phyloP scores from a whole-genome alignment of 768 basidiomycete species.

The Epithele typhae region DNA sequence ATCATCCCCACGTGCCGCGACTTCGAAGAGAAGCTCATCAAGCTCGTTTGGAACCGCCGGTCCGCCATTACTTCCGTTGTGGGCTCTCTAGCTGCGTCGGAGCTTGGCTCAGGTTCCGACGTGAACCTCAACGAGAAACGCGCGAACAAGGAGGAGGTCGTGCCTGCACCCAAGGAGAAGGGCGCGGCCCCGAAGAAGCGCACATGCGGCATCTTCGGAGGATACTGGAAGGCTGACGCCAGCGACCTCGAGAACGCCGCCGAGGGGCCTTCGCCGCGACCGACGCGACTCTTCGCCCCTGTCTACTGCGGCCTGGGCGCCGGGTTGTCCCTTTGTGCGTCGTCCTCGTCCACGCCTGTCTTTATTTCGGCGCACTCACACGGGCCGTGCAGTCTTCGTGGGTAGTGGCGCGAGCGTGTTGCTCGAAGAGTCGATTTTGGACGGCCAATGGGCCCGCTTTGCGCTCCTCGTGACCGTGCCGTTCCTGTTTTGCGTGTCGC shows the following conservation, averaged over 20 bases:
- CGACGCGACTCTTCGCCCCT: slow-evolving; percentile 62
- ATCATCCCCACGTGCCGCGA: slow-evolving; percentile 72
- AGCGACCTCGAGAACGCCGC: slow-evolving; percentile 51
- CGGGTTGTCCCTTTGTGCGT: slow-evolving; percentile 62
- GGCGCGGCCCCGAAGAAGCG: slow-evolving; percentile 18
- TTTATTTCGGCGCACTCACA: not conserved
- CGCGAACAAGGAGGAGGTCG: slow-evolving; percentile 18
- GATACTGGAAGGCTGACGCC: slow-evolving; percentile 25
- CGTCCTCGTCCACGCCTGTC: not conserved
- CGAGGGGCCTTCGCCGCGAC: slow-evolving; percentile 26
- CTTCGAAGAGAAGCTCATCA: slow-evolving; percentile 76
- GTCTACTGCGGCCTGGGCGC: slow-evolving; percentile 68
- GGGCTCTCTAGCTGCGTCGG: slow-evolving; percentile 34
- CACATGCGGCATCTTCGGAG: slow-evolving; percentile 15
- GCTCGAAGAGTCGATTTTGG: slow-evolving; percentile 64
- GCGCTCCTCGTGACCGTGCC: slow-evolving; percentile 61
- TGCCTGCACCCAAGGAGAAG: slow-evolving; percentile 13
- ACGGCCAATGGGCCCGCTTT: slow-evolving; percentile 60
- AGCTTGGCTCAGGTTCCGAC: slow-evolving; percentile 38
- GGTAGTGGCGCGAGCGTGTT: slow-evolving; percentile 54
- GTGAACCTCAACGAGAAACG: slow-evolving; percentile 51
- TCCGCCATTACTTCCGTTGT: slow-evolving; percentile 37
- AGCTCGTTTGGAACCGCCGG: slow-evolving; percentile 63
- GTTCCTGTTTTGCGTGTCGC: slow-evolving; percentile 69
- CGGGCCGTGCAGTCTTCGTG: slow-evolving; percentile 53